Base-by-base conservation (phyloP, 352 stramenopile species). In the Pythium volutum region DNA sequence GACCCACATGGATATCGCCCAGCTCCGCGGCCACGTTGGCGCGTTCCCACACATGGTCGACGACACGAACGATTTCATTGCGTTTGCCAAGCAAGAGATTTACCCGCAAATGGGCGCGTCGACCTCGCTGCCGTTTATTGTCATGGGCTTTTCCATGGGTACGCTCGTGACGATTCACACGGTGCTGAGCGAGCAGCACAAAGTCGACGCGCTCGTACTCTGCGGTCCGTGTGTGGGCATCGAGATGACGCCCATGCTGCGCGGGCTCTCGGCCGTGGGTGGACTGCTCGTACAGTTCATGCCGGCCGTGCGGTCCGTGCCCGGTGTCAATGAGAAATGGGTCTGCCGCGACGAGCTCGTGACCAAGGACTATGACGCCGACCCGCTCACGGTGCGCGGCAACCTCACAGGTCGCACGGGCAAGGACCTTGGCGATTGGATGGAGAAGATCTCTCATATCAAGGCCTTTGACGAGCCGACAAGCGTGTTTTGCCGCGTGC, bases 131-230 rank as follows among this genome's bases (percentile, higher is more conserved):
- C 47, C 47, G 26, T 31, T 68, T 20, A 29, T 59, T 27, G 20
- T 55, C 31, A 56, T 64, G 55, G 59, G 22, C 59, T 48, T 71
- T 23, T 71, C 64, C 9, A 31, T 67, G 16, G 64, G 64, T 2
- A 55, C 64, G 34, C 43, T 71, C 18, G 51, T 71, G 36, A 45
- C 27, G 3, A 33, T 66, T 16, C 66, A 72, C 59, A 69, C 59
- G 31, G 56, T 54, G 27, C 60, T 72, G 43, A 48, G 4, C 22
- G 22, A 48, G 9, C 23, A 51, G 45, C 66, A 72, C 48, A 27
- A 15, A 16, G 53, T 72, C 60, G 23, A 6, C 1, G 66, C n/a
- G 2, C 22, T 69, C 27, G 50, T 72, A 2, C 27, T 72, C 2
- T 18, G 31, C 11, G 52, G 29, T 0, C 66, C 66, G 25, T 59